Conservation (phyloP, 2,329 filamentous ascomycete species). For the Pleomassaria siparia region DNA sequence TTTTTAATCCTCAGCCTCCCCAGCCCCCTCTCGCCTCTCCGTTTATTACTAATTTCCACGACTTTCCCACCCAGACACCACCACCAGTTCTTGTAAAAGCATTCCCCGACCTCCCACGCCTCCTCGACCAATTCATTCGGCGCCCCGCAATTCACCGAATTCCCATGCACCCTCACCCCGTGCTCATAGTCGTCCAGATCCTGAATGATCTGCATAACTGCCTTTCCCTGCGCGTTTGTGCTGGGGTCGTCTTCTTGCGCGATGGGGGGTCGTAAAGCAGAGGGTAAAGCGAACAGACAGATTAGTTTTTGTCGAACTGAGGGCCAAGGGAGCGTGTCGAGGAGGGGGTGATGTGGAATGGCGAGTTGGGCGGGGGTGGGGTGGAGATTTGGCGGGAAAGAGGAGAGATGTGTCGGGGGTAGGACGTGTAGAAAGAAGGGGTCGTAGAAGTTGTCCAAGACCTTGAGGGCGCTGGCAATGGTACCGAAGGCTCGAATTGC, state of each 20-base stretch:
- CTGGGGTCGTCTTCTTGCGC: conserved; percentile 44
- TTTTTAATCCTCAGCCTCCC: conserved; percentile 14
- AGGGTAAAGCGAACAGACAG: conserved; percentile 54
- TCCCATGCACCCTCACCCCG: conserved; percentile 39
- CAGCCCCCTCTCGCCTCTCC: conserved; percentile 52
- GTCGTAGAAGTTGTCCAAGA: conserved; percentile 17
- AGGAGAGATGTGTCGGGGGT: conserved; percentile 7
- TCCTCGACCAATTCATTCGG: conserved; percentile 51
- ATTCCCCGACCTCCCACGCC: conserved; percentile 61
- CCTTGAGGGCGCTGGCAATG: conserved; percentile 18
- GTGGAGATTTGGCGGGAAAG: conserved; percentile 44
- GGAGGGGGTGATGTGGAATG: conserved; percentile 58
- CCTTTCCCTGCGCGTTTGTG: conserved; percentile 36
- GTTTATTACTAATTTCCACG: conserved; percentile 57
- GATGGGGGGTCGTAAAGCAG: conserved; percentile 49
- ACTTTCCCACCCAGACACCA: conserved; percentile 59
- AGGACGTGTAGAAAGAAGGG: conserved; percentile 23
- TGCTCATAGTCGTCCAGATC: conserved; percentile 60
- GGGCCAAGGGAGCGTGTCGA: conserved; percentile 63
- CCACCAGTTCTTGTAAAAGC: conserved; percentile 63
- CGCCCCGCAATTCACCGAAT: conserved; percentile 48
- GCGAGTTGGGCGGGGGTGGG: conserved; percentile 54
- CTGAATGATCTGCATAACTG: conserved; percentile 56
- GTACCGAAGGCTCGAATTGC: conserved; percentile 14
- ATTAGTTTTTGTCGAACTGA: conserved; percentile 54